Percentiles rank a stretch among this genome's conserved stretches.
Conservation (phyloP, 495 filamentous ascomycete species). For the Tetracladium setigerum region DNA sequence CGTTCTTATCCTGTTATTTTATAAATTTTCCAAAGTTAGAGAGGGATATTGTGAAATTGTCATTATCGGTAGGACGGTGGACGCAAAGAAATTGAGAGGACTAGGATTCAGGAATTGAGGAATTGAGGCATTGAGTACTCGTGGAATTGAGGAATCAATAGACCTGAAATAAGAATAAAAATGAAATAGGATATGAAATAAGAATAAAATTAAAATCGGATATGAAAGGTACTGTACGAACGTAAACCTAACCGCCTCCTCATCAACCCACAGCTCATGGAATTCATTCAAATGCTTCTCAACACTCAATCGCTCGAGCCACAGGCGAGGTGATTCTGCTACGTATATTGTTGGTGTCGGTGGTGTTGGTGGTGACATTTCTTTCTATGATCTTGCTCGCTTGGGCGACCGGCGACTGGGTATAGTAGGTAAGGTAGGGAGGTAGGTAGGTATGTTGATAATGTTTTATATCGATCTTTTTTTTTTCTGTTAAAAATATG, state of each 20-base stretch:
- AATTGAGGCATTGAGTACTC: no score
- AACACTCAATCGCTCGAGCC: conserved; percentile 8
- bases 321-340: conserved; percentile 7
- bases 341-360: background rate
- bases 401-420: background rate
- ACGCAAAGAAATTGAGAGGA: background rate
- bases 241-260: conserved; percentile 7
- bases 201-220: background rate
- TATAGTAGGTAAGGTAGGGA: no score
- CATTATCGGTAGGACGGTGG: background rate
- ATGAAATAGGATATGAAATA: no score
- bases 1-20: conserved; percentile 3
- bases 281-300: conserved; percentile 16
- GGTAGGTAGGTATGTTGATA: no score
- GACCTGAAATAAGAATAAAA: no score
- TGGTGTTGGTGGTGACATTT: background rate
- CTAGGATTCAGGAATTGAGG: no score
- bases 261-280: conserved; percentile 11
- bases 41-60: no score
- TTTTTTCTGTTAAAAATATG: no score
- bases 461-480: no score
- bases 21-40: no score
- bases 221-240: conserved; percentile 1
- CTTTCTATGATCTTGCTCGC: background rate
- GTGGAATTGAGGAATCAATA: no score